These are phyloP conservation scores for Medicago ruthenica DNA, from an alignment of 306 rosid species.

Conservation along the genomic window DNA sequence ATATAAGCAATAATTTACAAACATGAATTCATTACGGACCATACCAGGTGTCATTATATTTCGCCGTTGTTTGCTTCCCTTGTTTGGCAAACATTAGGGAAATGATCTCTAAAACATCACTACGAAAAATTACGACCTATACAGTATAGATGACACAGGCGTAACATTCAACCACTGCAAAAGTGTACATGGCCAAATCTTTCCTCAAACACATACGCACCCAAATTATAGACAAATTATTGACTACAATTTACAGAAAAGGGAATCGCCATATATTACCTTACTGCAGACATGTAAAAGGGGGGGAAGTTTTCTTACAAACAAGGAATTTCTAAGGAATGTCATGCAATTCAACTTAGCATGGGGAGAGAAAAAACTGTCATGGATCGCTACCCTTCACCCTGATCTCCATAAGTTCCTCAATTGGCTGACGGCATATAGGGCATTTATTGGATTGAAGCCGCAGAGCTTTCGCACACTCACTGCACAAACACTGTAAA, in stretches of 20 bases:
- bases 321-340: constrained; percentile 43
- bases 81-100: constrained; percentile 21
- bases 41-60: constrained; percentile 19
- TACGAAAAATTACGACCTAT: constrained; percentile 31
- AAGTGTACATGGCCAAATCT: constrained; percentile 20
- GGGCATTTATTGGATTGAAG: constrained; percentile 88
- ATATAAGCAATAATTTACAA: background rate
- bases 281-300: constrained; percentile 35
- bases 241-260: constrained; percentile 49
- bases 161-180: constrained; percentile 27
- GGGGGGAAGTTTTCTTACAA: constrained; percentile 10
- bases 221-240: constrained; percentile 42
- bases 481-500: constrained; percentile 87
- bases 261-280: constrained; percentile 36
- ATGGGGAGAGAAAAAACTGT: constrained; percentile 42
- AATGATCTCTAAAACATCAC: constrained; percentile 37
- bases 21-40: constrained; percentile 1
- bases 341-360: constrained; percentile 49
- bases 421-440: constrained; percentile 86
- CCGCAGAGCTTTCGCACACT: constrained; percentile 79
- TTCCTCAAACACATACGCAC: constrained; percentile 35
- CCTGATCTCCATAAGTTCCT: constrained; percentile 81
- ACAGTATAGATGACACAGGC: constrained; percentile 20
- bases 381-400: constrained; percentile 54
- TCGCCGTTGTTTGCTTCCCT: constrained; percentile 25